phyloP scores from a whole-genome alignment of 192 early-diverging fungal species.

The Entomortierella chlamydospora region DNA sequence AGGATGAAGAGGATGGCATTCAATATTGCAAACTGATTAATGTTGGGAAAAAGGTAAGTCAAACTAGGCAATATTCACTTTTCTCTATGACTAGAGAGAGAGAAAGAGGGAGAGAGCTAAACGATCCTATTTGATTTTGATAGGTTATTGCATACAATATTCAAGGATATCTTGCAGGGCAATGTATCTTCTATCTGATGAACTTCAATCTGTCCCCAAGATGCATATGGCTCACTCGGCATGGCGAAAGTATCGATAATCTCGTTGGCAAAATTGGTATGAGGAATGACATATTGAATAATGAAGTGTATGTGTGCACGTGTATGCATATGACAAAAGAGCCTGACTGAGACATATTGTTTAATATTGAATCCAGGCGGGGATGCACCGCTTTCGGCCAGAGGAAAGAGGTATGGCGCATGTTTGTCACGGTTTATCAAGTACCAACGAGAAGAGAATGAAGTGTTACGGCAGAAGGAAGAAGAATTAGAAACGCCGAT shows the following conservation, averaged over 20 bases:
- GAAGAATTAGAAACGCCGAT: slow-evolving; percentile 17
- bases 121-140: neutral
- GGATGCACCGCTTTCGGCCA: slow-evolving; percentile 81
- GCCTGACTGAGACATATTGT: too few relatives aligned
- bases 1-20: slow-evolving; percentile 83
- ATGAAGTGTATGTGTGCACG: too few relatives aligned
- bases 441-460: slow-evolving; percentile 61
- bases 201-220: slow-evolving; percentile 88
- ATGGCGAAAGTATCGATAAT: slow-evolving; percentile 95
- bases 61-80: neutral
- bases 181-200: slow-evolving; percentile 98
- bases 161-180: slow-evolving; percentile 90
- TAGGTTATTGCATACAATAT: slow-evolving; percentile 92
- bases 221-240: slow-evolving; percentile 87
- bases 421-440: slow-evolving; percentile 86
- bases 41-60: slow-evolving; percentile 87
- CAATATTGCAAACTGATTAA: slow-evolving; percentile 97
- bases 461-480: slow-evolving; percentile 21
- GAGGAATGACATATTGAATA: too few relatives aligned
- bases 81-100: too few relatives aligned
- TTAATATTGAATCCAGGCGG: slow-evolving; percentile 57
- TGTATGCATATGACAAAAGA: too few relatives aligned
- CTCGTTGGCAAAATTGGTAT: slow-evolving; percentile 82
- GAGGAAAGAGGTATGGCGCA: slow-evolving; percentile 76
- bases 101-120: too few relatives aligned